Conservation (phyloP, 148 eudicot species). For the Fagopyrum homotropicum region DNA sequence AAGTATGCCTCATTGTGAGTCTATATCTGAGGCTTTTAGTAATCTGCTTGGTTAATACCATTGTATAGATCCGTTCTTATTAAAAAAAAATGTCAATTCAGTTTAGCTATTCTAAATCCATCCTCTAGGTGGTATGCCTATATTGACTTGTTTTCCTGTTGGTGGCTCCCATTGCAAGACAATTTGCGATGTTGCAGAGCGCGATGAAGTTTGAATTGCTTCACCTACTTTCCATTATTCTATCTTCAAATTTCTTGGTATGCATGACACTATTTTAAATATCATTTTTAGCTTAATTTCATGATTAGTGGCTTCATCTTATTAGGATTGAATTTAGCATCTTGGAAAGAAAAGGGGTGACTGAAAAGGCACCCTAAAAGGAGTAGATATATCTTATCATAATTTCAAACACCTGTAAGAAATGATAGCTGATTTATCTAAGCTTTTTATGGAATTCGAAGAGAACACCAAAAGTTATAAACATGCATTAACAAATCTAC, state of each 20-base stretch:
- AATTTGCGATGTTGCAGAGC: constrained; percentile 67
- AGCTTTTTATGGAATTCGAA: too few relatives aligned
- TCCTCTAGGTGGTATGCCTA: background rate
- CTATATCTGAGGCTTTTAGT: background rate
- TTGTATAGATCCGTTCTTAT: background rate
- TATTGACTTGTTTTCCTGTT: background rate
- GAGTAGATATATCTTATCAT: background rate
- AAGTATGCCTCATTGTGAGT: constrained; percentile 53
- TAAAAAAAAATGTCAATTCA: background rate
- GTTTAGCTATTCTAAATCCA: background rate
- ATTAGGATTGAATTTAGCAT: background rate
- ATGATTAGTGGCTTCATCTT: background rate
- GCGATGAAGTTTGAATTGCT: constrained; percentile 81
- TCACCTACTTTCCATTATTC: constrained; percentile 49
- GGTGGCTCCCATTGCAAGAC: constrained; percentile 55
- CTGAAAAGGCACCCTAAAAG: background rate
- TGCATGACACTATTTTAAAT: constrained; percentile 16
- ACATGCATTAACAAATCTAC: too few relatives aligned
- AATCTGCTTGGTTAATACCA: constrained; percentile 6
- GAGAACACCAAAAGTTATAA: too few relatives aligned
- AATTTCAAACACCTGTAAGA: too few relatives aligned
- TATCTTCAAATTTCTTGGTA: constrained; percentile 60
- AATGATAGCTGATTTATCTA: too few relatives aligned
- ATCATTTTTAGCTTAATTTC: background rate
- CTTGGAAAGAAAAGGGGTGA: background rate